These are phyloP conservation scores for Scheffersomyces lignicola DNA, from an alignment of 1,139 yeast genomes.

Conservation along the genomic window DNA sequence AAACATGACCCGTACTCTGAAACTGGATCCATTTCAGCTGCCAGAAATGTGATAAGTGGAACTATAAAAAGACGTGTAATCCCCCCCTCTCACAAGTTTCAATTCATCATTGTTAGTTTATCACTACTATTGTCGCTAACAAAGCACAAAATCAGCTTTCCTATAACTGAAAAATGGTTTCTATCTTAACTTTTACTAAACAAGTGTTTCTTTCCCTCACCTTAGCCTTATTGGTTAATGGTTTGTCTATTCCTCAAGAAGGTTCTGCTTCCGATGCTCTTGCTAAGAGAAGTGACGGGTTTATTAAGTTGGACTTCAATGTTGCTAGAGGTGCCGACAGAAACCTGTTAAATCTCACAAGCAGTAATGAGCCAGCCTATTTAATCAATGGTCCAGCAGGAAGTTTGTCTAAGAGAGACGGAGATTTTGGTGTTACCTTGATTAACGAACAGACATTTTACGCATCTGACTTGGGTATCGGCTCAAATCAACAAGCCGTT, in stretches of 20 bases:
- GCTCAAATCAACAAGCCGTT: constrained; percentile 11
- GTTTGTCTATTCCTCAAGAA: constrained; percentile 8
- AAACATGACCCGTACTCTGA: too few species aligned
- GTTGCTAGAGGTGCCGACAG: constrained; percentile 6
- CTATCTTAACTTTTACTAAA: constrained; percentile 11
- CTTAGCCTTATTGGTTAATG: constrained; percentile 12
- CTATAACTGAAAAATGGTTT: constrained; percentile 14
- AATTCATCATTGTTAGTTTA: background rate
- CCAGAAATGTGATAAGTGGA: too few species aligned
- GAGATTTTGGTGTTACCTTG: constrained; percentile 5
- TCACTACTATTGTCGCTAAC: too few species aligned
- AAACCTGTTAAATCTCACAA: background rate
- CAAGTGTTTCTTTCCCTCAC: constrained; percentile 12
- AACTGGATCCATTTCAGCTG: too few species aligned
- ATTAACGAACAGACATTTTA: constrained; percentile 8
- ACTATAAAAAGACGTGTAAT: too few species aligned
- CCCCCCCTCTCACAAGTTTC: too few species aligned
- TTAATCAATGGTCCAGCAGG: background rate
- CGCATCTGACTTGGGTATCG: constrained; percentile 10
- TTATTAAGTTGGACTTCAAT: constrained; percentile 11
- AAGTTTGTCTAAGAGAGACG: constrained; percentile 7
- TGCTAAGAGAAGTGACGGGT: constrained; percentile 12
- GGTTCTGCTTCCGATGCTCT: constrained; percentile 5
- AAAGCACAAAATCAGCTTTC: too few species aligned
- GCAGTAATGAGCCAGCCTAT: constrained; percentile 5